Conservation (phyloP, 2,329 filamentous ascomycete species). For the Ophiostoma pallidulum region DNA sequence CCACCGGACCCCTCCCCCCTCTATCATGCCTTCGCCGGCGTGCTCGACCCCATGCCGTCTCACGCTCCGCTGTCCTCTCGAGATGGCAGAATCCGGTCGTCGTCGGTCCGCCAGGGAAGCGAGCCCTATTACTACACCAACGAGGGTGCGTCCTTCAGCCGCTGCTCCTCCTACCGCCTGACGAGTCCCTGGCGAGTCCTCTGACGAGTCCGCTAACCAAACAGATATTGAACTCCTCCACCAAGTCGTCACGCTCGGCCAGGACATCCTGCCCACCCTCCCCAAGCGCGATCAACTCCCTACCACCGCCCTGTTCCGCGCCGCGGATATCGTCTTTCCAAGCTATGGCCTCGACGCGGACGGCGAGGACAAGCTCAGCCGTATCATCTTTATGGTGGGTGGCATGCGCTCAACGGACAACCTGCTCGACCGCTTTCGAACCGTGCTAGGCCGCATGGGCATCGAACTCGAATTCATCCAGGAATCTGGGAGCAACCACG, state of each 20-base stretch:
- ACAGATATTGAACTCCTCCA: conserved; percentile 71
- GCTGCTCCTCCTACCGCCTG: too few species aligned
- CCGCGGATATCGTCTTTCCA: conserved; percentile 69
- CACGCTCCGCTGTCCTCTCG: conserved; percentile 27
- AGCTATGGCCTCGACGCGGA: conserved; percentile 61
- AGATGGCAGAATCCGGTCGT: conserved; percentile 26
- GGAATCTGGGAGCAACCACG: conserved; percentile 2
- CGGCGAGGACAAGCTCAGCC: conserved; percentile 63
- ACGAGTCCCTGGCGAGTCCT: neutral
- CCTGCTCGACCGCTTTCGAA: conserved; percentile 61
- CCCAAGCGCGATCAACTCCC: conserved; percentile 55
- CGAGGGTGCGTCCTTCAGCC: conserved; percentile 36
- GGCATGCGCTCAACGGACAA: conserved; percentile 45
- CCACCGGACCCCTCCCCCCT: conserved; percentile 6
- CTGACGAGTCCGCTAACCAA: conserved; percentile 14
- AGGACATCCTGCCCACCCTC: conserved; percentile 49
- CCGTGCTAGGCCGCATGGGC: conserved; percentile 57
- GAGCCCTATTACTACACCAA: conserved; percentile 49
- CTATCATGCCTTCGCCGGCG: conserved; percentile 29
- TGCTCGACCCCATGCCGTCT: conserved; percentile 28
- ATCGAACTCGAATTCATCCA: conserved; percentile 57
- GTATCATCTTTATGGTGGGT: conserved; percentile 71
- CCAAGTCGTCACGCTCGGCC: conserved; percentile 63
- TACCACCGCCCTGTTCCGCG: conserved; percentile 68
- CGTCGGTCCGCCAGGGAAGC: conserved; percentile 18